Conservation (phyloP, 2,329 filamentous ascomycete species). For the Alternaria tenuissima region DNA sequence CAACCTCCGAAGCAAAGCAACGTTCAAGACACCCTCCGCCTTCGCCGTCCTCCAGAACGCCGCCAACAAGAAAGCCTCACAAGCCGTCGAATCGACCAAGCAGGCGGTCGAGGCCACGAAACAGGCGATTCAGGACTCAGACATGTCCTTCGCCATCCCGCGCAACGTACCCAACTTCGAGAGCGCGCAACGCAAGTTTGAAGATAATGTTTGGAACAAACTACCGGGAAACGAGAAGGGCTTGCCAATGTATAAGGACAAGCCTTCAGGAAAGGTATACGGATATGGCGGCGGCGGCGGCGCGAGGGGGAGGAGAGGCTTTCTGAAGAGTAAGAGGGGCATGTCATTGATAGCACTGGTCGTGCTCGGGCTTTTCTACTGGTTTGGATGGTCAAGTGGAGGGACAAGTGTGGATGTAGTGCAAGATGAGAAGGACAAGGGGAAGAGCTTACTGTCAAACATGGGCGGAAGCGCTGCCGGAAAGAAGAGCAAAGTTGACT, state of each 20-base stretch:
- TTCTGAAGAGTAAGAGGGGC: slow-evolving; percentile 67
- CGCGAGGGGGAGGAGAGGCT: slow-evolving; percentile 63
- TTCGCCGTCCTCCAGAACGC: slow-evolving; percentile 43
- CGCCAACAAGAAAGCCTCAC: slow-evolving; percentile 36
- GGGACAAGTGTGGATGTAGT: slow-evolving; percentile 42
- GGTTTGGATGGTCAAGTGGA: slow-evolving; percentile 63
- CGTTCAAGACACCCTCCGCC: slow-evolving; percentile 38
- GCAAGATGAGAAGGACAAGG: slow-evolving; percentile 43
- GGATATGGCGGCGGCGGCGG: slow-evolving; percentile 61
- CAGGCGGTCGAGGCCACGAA: slow-evolving; percentile 46
- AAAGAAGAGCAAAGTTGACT: slow-evolving; percentile 64
- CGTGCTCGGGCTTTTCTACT: slow-evolving; percentile 71
- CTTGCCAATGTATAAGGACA: slow-evolving; percentile 98
- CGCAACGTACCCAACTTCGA: slow-evolving; percentile 55
- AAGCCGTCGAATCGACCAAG: slow-evolving; percentile 39
- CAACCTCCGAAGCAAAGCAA: slow-evolving; percentile 51
- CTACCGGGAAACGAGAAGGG: slow-evolving; percentile 69
- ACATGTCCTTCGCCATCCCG: slow-evolving; percentile 55
- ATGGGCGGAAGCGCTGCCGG: slow-evolving; percentile 37
- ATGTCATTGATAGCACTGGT: slow-evolving; percentile 62
- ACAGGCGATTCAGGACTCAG: slow-evolving; percentile 43
- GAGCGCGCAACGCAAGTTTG: slow-evolving; percentile 51
- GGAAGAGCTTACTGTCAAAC: slow-evolving; percentile 41
- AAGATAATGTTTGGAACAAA: slow-evolving; percentile 53
- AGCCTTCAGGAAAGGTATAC: slow-evolving; percentile 75